Evolutionary conservation across 345 rosid genomes (phyloP), one percentile per base, ranked within the genome.

Genomic region (Angophora floribunda): DNA sequence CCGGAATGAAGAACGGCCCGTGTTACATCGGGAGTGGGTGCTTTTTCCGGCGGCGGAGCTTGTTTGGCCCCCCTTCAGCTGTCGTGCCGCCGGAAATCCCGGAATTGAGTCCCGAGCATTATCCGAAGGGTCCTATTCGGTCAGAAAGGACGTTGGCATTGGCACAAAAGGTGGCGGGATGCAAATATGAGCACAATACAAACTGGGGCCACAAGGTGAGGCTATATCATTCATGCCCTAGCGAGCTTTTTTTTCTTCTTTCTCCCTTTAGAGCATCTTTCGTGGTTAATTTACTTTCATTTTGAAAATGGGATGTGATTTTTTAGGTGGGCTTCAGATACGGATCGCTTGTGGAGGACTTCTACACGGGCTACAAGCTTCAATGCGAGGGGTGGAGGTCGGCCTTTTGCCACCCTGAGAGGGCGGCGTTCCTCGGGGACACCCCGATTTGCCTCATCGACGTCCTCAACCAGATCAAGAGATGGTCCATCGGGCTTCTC

Each of bases 261-360:
- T 65, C 79, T 55, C 59, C 59, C 21, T 55, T 21, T 55, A 21
- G 41, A 32, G 44, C 44, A 30, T 67, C 79, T 67, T 65, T 17
- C 22, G 10, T 32, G 12, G 22, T 67, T 30, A 30, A 30, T 67
- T 67, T 30, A 67, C 44, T 67, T 30, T 15, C 2, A 15, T 32
- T 24, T 55, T 41, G 47, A 41, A 19, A 75, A 36, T 36, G 19
- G 82, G 22, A 36, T 41, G 49, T 36, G 82, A 75, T 36, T 19
- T 36, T 89, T 87, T 91, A 96, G 97, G 90, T 90, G 51, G 99
- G 99, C 1, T 92, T 91, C 26, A 90, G 94, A 75, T 97, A 96
- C 86, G 98, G 98, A 2, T 94, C 98, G 2, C 80, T 97, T 75
- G 96, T 94, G 21, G 99, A 97, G 90, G 97, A 96, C 90, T 93